Evolutionary conservation across 306 rosid species (phyloP), one percentile per base, ranked within the genome.

Genomic region (Vachellia pachyceras): DNA sequence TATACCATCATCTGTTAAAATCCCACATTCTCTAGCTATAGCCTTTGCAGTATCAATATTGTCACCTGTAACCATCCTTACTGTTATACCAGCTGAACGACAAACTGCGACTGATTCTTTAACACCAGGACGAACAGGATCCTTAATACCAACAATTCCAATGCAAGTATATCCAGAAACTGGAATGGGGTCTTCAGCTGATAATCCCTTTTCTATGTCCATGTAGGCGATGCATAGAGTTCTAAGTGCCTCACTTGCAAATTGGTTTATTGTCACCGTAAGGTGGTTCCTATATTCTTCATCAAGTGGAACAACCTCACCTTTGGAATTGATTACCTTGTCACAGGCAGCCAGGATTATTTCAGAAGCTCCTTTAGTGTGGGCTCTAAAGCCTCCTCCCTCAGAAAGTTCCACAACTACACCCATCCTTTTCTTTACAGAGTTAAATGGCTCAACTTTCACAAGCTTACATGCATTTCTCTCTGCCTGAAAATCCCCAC

Each of bases 51-150:
- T 95, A 69, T 91, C 82, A 41, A 95, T 95, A 79, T 95, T 93
- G 87, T 95, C 99, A 12, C 99, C 99, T 0, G 99, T 95, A 69
- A 95, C 99, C 99, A 95, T 95, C 87, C 97, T 75, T 17, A 95
- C 98, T 35, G 88, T 93, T 60, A 95, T 93, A 69, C 99, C 99
- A 80, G 99, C 98, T 18, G 99, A 87, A 73, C 97, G 94, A 72
- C 98, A 91, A 10, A 88, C 61, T 41, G 98, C 99, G 57, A 95
- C 98, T 44, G 99, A 93, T 80, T 95, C 99, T 89, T 89, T 95
- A 17, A 95, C 99, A 67, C 97, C 98, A 1, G 97, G 99, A 69
- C 99, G 98, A 74, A 95, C 96, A 47, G 99, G 98, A 85, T 95
- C 99, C 85, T 95, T 95, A 73, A 95, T 95, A 45, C 99, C 99